These are phyloP conservation scores for Hibiscus tridactylites DNA, from an alignment of 345 rosid genomes.

Conservation along the genomic window DNA sequence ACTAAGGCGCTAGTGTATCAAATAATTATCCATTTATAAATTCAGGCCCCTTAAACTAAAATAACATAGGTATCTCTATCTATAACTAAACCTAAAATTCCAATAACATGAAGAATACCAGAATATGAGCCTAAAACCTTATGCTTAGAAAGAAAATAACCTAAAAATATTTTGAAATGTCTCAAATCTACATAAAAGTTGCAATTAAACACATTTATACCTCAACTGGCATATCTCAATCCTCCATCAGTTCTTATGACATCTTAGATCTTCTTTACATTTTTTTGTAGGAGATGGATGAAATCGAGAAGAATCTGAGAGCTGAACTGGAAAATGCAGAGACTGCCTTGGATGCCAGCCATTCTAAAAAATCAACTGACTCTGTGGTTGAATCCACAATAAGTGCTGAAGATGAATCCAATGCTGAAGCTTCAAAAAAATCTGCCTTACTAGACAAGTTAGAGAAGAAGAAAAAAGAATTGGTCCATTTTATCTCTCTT, in stretches of 20 bases:
- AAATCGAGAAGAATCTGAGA: constrained; percentile 37
- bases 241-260: background rate
- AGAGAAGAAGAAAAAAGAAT: constrained; percentile 63
- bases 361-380: constrained; percentile 26
- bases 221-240: background rate
- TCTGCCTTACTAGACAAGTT: constrained; percentile 45
- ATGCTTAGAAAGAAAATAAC: background rate
- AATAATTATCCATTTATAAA: too few species aligned
- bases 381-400: constrained; percentile 17
- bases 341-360: constrained; percentile 23
- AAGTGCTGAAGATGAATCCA: constrained; percentile 29
- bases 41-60: background rate
- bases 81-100: background rate
- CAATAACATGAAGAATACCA: background rate
- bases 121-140: background rate
- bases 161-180: background rate
- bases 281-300: constrained; percentile 59
- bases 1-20: too few species aligned
- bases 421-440: constrained; percentile 35
- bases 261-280: background rate
- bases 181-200: background rate
- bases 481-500: constrained; percentile 34
- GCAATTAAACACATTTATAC: background rate
- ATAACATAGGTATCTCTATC: background rate
- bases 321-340: constrained; percentile 45